A percentile compares a stretch with the other conserved stretches of the same genome.
These are phyloP conservation scores for Infundibulicybe gibba DNA, from an alignment of 768 basidiomycete species.

Conservation along the genomic window DNA sequence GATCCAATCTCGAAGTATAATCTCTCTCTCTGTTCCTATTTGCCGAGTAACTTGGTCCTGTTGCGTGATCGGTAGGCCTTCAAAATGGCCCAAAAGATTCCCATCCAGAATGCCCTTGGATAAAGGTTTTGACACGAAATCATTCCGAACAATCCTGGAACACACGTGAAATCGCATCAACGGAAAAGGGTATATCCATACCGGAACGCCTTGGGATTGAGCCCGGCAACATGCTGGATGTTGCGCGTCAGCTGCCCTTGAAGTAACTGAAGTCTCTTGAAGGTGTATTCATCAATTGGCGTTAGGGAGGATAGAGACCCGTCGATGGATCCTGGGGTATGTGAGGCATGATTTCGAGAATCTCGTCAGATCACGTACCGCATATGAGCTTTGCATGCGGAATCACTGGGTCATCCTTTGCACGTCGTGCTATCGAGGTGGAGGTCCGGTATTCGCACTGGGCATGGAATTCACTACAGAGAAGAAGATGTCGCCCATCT, in stretches of 20 bases:
- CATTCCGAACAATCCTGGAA: slow-evolving; percentile 82
- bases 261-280: slow-evolving; percentile 81
- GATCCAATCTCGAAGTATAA: slow-evolving; percentile 65
- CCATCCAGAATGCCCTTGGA: slow-evolving; percentile 87
- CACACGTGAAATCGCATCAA: not conserved
- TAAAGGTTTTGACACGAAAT: slow-evolving; percentile 77
- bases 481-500: slow-evolving; percentile 76
- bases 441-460: slow-evolving; percentile 70
- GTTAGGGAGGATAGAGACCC: slow-evolving; percentile 77
- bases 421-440: slow-evolving; percentile 66
- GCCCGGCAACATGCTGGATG: slow-evolving; percentile 85
- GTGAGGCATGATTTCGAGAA: slow-evolving; percentile 1
- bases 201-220: slow-evolving; percentile 93
- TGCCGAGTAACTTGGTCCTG: slow-evolving; percentile 86
- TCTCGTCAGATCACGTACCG: slow-evolving; percentile 42
- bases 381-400: slow-evolving; percentile 80
- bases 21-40: slow-evolving; percentile 76
- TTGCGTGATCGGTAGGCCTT: slow-evolving; percentile 63
- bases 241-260: slow-evolving; percentile 89
- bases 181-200: slow-evolving; percentile 34
- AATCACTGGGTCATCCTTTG: slow-evolving; percentile 66
- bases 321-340: slow-evolving; percentile 61
- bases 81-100: slow-evolving; percentile 70
- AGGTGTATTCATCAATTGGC: slow-evolving; percentile 73
- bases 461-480: slow-evolving; percentile 75